phyloP scores from a whole-genome alignment of 768 basidiomycete species.

The Pleurotus ostreatus region DNA sequence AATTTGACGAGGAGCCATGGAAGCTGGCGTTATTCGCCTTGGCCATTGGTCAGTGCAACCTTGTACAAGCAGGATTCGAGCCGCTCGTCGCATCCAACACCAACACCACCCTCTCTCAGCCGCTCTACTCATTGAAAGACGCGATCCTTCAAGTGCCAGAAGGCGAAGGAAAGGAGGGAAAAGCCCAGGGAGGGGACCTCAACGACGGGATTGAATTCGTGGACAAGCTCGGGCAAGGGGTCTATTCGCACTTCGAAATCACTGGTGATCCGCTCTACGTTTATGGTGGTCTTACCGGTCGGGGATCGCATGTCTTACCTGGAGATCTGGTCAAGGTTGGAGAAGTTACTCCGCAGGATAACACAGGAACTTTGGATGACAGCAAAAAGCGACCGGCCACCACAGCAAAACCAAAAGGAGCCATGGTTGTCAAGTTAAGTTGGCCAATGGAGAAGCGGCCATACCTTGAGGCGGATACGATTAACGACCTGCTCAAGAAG shows the following conservation, averaged over 20 bases:
- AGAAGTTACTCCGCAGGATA: background rate
- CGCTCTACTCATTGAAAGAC: no score
- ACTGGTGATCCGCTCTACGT: slow-evolving; percentile 1
- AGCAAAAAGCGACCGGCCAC: no score
- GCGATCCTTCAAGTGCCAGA: no score
- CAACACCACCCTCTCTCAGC: no score
- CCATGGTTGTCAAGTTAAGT: slow-evolving; percentile 11
- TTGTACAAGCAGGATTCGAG: no score
- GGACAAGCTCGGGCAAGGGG: no score
- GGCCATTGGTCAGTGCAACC: background rate
- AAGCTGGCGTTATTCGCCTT: background rate
- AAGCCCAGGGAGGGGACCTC: no score
- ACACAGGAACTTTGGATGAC: background rate
- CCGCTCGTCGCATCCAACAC: no score
- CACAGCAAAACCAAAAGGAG: background rate
- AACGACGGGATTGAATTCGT: no score
- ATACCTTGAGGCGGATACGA: slow-evolving; percentile 7
- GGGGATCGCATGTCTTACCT: slow-evolving; percentile 15
- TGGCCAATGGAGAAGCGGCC: slow-evolving; percentile 13
- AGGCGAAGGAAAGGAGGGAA: no score
- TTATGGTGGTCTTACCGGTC: slow-evolving; percentile 14
- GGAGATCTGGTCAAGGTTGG: background rate
- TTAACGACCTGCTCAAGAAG: slow-evolving; percentile 5
- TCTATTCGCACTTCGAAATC: no score
- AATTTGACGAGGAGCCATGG: background rate